Base-by-base conservation (phyloP, 2,329 filamentous ascomycete species). In the Fusarium graminum region DNA sequence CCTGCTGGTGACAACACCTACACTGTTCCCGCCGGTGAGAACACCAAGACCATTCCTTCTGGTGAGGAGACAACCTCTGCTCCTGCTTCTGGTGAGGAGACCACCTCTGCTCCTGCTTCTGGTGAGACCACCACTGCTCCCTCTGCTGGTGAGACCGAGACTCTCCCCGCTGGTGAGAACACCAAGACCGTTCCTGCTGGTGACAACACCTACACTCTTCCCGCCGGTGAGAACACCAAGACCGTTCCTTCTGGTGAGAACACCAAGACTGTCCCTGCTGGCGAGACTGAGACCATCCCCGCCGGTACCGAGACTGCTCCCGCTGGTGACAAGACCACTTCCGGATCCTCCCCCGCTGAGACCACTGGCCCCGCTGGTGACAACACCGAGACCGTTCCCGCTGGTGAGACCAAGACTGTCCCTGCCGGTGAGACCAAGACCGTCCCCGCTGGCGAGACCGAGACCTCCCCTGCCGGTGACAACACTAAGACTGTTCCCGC, bases 361-460 rank as follows among this genome's bases (percentile, higher is more conserved):
- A 74, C 81, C 56, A 77, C 73, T 86, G 85, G 82, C 85, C 85
- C 32, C 8, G 10, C 16, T 25, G 83, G 86, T 61, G 86, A 84
- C n/a, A 82, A 82, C 78, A 86, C 83, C 39, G n/a, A 52, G 30
- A 43, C 51, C 4, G 8, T 43, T 49, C 46, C 55, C 2, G 17
- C 14, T 28, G n/a, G n/a, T 41, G 72, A 76, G 4, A 74, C 81
- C 56, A 77, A n/a, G n/a, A 36, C 28, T 28, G 32, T 47, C 22
- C 39, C 60, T 16, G 44, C 11, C 5, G 55, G 22, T 3, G 63
- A 52, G 49, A 44, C 41, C 13, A 57, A 52, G 38, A 57, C 68
- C 28, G 59, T 52, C 4, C 63, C 67, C 6, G 46, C 36, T 13
- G n/a, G 39, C 3, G 34, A 61, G 14, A 62, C 59, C 14, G 30